Conservation (phyloP, 2,329 filamentous ascomycete genomes). For the Chalaropsis thielavioides region DNA sequence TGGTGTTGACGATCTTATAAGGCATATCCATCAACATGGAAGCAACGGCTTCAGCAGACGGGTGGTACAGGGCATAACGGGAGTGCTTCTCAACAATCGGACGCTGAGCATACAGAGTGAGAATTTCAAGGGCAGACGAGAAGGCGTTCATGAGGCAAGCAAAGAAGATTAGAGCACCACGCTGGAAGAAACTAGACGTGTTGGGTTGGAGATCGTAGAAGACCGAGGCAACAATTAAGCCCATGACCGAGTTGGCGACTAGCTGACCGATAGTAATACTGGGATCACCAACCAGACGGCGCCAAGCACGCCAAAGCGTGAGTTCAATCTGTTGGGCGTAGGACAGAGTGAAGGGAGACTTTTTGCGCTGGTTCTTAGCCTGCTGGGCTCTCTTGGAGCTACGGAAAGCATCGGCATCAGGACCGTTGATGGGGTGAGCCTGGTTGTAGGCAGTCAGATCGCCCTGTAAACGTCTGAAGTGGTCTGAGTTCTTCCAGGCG, state of each 20-base stretch:
- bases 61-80: constrained; percentile 78
- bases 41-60: constrained; percentile 72
- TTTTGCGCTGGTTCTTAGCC: constrained; percentile 43
- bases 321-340: constrained; percentile 60
- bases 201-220: constrained; percentile 59
- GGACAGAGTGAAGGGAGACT: constrained; percentile 73
- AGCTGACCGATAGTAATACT: constrained; percentile 54
- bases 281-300: constrained; percentile 61
- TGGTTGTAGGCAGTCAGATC: constrained; percentile 39
- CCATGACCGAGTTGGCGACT: constrained; percentile 59
- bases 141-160: constrained; percentile 79
- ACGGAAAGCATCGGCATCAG: constrained; percentile 43
- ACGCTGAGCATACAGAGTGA: constrained; percentile 75
- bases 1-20: constrained; percentile 59
- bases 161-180: constrained; percentile 74
- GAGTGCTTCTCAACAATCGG: constrained; percentile 84
- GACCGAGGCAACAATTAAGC: constrained; percentile 63
- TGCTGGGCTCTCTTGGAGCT: constrained; percentile 40
- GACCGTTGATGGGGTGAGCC: constrained; percentile 38
- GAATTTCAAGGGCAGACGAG: constrained; percentile 63
- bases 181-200: constrained; percentile 62
- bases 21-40: constrained; percentile 81
- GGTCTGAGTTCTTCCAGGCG: constrained; percentile 41
- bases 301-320: constrained; percentile 69
- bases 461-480: constrained; percentile 31